phyloP scores from a whole-genome alignment of 768 basidiomycete species.

The Mycena leptocephala region DNA sequence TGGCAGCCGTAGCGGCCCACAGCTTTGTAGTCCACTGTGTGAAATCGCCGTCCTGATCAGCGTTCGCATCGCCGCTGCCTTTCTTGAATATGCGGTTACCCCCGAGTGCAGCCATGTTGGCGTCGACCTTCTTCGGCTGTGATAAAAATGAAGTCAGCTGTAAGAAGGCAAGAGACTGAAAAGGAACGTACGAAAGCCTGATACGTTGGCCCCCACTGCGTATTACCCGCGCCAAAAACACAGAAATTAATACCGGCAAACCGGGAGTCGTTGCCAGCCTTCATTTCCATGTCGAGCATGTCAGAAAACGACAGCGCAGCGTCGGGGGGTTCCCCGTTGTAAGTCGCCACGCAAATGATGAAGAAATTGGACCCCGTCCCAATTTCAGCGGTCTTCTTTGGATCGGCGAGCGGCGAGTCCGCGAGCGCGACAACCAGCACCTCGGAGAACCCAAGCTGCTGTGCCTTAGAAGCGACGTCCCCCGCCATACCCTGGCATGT shows the following conservation, averaged over 20 bases:
- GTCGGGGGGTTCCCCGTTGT: constrained; percentile 35
- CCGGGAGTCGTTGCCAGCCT: constrained; percentile 10
- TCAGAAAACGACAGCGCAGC: constrained; percentile 29
- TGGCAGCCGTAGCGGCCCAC: constrained; percentile 34
- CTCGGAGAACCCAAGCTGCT: constrained; percentile 25
- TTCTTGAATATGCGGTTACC: constrained; percentile 36
- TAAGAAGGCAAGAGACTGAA: background rate
- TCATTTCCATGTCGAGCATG: constrained; percentile 27
- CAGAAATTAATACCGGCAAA: constrained; percentile 32
- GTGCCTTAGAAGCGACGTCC: constrained; percentile 24
- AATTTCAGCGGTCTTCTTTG: constrained; percentile 2
- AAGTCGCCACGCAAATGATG: constrained; percentile 30
- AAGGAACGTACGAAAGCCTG: constrained; percentile 27
- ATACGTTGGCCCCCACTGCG: constrained; percentile 33
- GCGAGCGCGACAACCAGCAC: constrained; percentile 21
- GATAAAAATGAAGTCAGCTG: background rate
- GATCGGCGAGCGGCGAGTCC: constrained; percentile 27
- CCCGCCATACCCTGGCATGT: constrained; percentile 31
- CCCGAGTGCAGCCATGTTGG: constrained; percentile 25
- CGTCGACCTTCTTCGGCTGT: constrained; percentile 36
- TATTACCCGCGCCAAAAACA: constrained; percentile 34
- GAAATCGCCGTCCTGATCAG: constrained; percentile 34
- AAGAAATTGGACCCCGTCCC: constrained; percentile 26
- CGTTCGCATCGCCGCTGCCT: constrained; percentile 30
- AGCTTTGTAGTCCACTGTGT: constrained; percentile 26